Evolutionary conservation across 805 yeast genomes (phyloP).

Genomic region (Starmerella gropengiesseri): DNA sequence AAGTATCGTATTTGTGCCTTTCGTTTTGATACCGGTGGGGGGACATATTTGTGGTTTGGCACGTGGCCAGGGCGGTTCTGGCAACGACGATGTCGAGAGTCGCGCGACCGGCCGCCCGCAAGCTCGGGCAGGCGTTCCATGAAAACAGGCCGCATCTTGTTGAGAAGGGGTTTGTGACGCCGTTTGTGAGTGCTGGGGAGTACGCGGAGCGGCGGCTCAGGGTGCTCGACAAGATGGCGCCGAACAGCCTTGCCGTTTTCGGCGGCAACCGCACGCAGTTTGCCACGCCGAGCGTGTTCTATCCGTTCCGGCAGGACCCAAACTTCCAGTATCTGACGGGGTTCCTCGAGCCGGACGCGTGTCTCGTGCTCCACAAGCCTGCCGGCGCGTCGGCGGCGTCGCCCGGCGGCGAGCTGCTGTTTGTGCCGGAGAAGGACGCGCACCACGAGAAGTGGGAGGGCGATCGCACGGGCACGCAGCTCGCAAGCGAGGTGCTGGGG

Average conservation of each 20-base stretch:
- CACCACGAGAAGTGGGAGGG: constrained; percentile 92
- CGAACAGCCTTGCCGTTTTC: constrained; percentile 57
- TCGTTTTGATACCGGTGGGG: no score
- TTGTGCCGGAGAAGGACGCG: constrained; percentile 75
- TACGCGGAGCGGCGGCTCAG: constrained; percentile 59
- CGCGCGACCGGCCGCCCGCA: constrained; percentile 29
- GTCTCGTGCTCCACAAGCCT: constrained; percentile 41
- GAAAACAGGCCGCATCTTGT: constrained; percentile 77
- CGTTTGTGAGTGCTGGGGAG: constrained; percentile 76
- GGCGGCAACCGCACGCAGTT: constrained; percentile 63
- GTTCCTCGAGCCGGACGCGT: constrained; percentile 80
- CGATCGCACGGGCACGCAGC: constrained; percentile 72
- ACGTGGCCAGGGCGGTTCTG: no score
- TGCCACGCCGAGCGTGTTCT: constrained; percentile 84
- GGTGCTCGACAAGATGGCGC: constrained; percentile 49
- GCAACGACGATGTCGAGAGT: background rate
- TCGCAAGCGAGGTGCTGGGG: constrained; percentile 73
- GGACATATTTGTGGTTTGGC: no score
- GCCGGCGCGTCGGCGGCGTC: constrained; percentile 30
- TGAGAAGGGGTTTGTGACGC: constrained; percentile 68
- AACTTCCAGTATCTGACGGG: constrained; percentile 82
- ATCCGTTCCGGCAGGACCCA: constrained; percentile 85
- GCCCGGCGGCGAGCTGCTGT: constrained; percentile 51
- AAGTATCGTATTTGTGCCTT: no score
- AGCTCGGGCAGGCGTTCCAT: constrained; percentile 67